phyloP scores from a whole-genome alignment of 164 flowering plant genomes.

The Magnolia sinica region DNA sequence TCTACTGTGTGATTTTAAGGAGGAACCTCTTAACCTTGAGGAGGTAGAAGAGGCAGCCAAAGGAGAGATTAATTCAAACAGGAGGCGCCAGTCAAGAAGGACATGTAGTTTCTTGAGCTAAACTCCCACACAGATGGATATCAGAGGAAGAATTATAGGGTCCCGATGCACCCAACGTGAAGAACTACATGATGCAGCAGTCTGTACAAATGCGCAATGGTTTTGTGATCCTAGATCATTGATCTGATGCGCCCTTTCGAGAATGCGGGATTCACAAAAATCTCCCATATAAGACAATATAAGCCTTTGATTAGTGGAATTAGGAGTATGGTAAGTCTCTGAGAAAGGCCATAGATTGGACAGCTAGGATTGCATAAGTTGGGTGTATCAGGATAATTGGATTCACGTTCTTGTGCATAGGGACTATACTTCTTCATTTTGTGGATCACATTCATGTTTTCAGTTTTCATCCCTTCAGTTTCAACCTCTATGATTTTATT shows the following conservation, averaged over 20 bases:
- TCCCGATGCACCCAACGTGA: not conserved
- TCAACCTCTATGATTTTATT: not conserved
- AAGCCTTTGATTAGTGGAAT: too few species aligned
- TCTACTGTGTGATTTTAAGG: constrained; percentile 17
- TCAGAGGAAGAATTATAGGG: not conserved
- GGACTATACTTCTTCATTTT: not conserved
- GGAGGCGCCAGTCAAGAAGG: constrained; percentile 45
- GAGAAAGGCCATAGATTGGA: too few species aligned
- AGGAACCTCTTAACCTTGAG: constrained; percentile 15
- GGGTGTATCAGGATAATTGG: not conserved
- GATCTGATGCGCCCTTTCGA: too few species aligned
- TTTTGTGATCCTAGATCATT: too few species aligned
- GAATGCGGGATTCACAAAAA: too few species aligned
- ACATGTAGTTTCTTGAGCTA: constrained; percentile 33
- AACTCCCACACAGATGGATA: not conserved
- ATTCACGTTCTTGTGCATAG: too few species aligned
- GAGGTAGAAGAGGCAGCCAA: constrained; percentile 16
- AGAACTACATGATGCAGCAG: too few species aligned
- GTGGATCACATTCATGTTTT: not conserved
- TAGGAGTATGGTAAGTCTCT: too few species aligned
- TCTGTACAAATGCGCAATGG: too few species aligned
- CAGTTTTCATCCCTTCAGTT: not conserved
- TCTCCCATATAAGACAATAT: too few species aligned
- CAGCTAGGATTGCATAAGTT: not conserved
- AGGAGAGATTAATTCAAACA: constrained; percentile 18